Conservation (phyloP, 176 grass and related monocot genomes). For the Poa annua region DNA sequence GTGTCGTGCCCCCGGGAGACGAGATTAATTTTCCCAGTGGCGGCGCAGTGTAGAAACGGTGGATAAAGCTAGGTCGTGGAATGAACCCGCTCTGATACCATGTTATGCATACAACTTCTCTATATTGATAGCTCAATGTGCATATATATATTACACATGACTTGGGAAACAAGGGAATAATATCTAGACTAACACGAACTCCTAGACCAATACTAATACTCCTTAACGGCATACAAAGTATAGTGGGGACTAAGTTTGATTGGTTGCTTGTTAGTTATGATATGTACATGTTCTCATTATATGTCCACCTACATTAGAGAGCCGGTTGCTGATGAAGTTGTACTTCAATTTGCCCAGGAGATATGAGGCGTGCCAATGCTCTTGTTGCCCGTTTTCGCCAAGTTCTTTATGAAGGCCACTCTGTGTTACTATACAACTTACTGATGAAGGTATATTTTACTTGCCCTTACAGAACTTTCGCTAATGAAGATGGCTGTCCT, state of each 20-base stretch:
- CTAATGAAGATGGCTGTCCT: not conserved
- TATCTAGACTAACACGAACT: too few species aligned
- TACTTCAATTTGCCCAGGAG: conserved; percentile 58
- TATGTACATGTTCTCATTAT: conserved; percentile 4
- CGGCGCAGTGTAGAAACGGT: too few species aligned
- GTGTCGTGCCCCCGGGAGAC: too few species aligned
- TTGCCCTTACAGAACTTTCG: not conserved
- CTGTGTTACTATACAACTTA: conserved; percentile 83
- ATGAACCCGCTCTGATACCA: too few species aligned
- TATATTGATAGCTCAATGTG: too few species aligned
- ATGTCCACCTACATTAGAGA: not conserved
- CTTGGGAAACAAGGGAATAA: too few species aligned
- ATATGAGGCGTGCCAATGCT: conserved; percentile 93
- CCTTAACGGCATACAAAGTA: not conserved
- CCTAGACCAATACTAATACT: too few species aligned
- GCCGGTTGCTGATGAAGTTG: conserved; percentile 11
- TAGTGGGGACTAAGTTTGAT: conserved; percentile 11
- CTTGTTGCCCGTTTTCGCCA: conserved; percentile 75
- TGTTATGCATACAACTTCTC: too few species aligned
- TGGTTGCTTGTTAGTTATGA: not conserved
- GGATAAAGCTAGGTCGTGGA: too few species aligned
- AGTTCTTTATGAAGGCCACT: conserved; percentile 72
- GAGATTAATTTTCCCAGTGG: too few species aligned
- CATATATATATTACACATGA: too few species aligned
- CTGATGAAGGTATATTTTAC: conserved; percentile 76